phyloP scores from a whole-genome alignment of 371 early-diverging fungal genomes.

The Mucor racemosus region DNA sequence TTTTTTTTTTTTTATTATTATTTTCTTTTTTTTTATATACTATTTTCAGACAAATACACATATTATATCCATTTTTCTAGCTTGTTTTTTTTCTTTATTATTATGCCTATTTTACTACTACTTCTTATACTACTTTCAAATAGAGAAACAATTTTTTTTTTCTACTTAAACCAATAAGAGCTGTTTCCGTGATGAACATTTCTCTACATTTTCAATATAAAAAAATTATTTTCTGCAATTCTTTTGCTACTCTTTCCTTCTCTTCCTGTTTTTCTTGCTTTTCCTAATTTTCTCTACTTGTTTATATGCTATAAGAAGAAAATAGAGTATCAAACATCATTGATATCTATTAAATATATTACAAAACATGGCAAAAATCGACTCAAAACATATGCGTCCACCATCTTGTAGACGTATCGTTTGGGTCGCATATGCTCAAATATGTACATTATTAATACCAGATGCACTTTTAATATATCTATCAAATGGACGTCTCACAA shows the following conservation, averaged over 20 bases:
- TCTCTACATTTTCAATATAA: neutral
- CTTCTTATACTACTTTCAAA: neutral
- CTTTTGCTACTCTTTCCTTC: neutral
- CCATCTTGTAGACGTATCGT: slow-evolving; percentile 31
- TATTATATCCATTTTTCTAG: no score
- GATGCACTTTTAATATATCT: slow-evolving; percentile 20
- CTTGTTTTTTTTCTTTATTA: no score
- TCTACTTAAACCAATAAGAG: neutral
- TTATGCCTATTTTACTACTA: no score
- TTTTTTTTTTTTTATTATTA: no score
- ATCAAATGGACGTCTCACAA: slow-evolving; percentile 28
- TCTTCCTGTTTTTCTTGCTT: neutral
- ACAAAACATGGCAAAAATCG: slow-evolving; percentile 16
- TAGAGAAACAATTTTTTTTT: neutral
- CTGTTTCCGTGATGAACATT: slow-evolving; percentile 2
- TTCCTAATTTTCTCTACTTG: neutral
- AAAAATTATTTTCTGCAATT: slow-evolving; percentile 2
- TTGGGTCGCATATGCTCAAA: slow-evolving; percentile 32
- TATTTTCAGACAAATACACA: no score
- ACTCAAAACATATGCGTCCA: slow-evolving; percentile 27
- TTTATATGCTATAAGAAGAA: neutral
- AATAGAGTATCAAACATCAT: neutral
- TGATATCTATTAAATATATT: neutral
- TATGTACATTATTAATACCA: slow-evolving; percentile 29
- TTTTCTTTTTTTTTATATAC: no score